These are phyloP conservation scores for Mycosphaerella sp. DNA, from an alignment of 2,329 filamentous ascomycete genomes.

Conservation along the genomic window DNA sequence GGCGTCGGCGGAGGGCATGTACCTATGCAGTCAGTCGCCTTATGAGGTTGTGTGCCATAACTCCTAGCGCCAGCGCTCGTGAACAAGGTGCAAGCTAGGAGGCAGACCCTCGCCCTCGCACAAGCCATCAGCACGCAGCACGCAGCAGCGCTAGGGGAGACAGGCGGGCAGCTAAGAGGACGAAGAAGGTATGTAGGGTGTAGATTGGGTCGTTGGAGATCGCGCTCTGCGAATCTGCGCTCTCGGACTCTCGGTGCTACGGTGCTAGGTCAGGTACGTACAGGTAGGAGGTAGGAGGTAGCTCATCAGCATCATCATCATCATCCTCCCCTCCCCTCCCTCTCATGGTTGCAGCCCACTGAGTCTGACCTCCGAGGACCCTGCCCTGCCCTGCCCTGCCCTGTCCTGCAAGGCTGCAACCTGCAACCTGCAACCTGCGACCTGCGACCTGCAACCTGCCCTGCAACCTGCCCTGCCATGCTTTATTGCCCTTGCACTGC, in stretches of 20 bases:
- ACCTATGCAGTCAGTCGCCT: background rate
- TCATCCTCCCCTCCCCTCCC: no score
- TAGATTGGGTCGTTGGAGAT: conserved; percentile 4
- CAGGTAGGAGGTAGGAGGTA: no score
- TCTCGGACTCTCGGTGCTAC: conserved; percentile 1
- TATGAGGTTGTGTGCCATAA: background rate
- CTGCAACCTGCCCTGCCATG: no score
- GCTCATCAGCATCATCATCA: no score
- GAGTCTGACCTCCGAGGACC: no score
- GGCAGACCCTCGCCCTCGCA: conserved; percentile 3
- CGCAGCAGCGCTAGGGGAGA: background rate
- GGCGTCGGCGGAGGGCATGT: background rate
- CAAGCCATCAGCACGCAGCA: conserved; percentile 4
- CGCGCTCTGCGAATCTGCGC: conserved; percentile 2
- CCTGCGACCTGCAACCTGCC: no score
- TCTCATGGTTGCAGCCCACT: no score
- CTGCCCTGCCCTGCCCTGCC: no score
- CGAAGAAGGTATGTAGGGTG: background rate
- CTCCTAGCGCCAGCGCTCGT: background rate
- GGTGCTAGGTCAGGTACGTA: background rate
- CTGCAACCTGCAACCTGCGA: no score
- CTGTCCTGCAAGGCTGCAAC: no score
- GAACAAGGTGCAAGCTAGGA: conserved; percentile 3
- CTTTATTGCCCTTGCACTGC: background rate
- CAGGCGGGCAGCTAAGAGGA: no score